Conservation (phyloP, 495 filamentous ascomycete genomes). For the Trichocladium antarcticum region DNA sequence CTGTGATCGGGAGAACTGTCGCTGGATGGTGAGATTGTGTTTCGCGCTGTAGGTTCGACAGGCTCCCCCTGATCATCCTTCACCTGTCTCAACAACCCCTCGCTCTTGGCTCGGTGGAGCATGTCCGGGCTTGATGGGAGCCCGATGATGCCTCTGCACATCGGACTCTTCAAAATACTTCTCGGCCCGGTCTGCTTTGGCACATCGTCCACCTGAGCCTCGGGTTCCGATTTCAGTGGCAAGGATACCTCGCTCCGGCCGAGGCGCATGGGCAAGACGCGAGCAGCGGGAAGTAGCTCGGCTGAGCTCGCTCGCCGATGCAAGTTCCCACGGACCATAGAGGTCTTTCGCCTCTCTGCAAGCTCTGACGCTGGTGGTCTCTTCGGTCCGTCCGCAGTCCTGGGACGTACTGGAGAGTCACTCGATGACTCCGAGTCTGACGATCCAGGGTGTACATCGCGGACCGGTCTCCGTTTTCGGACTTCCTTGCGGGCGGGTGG, state of each 20-base stretch:
- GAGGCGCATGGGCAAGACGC: neutral
- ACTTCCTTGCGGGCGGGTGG: neutral
- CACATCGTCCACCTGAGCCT: neutral
- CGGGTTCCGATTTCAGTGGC: neutral
- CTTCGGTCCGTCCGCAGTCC: neutral
- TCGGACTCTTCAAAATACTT: neutral
- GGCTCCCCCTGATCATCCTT: neutral
- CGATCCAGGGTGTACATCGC: neutral
- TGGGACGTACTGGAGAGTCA: neutral
- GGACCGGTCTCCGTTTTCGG: neutral
- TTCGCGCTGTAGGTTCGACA: neutral
- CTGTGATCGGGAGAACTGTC: constrained; percentile 14
- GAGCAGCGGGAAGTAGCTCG: constrained; percentile 3
- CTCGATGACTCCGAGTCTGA: constrained; percentile 7
- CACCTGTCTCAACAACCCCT: neutral
- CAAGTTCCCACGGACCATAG: neutral
- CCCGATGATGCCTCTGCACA: neutral
- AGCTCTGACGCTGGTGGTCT: neutral
- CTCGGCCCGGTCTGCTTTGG: neutral
- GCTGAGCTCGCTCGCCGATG: constrained; percentile 8
- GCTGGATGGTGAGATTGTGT: neutral
- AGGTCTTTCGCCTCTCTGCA: neutral
- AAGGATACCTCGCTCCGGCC: constrained; percentile 6
- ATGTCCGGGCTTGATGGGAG: constrained; percentile 20
- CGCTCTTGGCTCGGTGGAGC: constrained; percentile 10